Conservation (phyloP, 257 asterid genomes). For the Nemophila menziesii region DNA sequence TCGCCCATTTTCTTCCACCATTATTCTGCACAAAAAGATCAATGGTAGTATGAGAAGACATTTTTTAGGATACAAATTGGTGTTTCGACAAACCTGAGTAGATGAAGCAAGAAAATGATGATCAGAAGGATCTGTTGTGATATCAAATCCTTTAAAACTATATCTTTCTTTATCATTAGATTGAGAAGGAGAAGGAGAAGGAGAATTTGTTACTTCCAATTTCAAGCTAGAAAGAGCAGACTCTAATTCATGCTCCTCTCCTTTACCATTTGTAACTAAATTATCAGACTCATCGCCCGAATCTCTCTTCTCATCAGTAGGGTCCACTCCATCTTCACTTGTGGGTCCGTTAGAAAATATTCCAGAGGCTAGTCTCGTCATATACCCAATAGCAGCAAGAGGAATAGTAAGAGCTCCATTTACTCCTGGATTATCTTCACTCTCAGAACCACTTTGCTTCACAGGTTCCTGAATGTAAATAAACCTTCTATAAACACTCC, state of each 20-base stretch:
- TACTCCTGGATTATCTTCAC: conserved; percentile 53
- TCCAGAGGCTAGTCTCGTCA: conserved; percentile 85
- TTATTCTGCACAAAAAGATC: no score
- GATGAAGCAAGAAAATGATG: conserved; percentile 57
- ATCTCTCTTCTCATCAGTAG: conserved; percentile 27
- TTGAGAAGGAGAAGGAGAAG: no score
- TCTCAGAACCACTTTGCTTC: conserved; percentile 33
- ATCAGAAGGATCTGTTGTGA: conserved; percentile 66
- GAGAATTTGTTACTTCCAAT: conserved; percentile 24
- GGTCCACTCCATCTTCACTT: conserved; percentile 47
- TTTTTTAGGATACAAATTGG: no score
- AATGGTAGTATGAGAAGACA: no score
- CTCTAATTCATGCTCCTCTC: conserved; percentile 29
- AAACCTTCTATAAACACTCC: no score
- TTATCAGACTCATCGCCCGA: conserved; percentile 32
- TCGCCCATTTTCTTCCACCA: conserved; percentile 90
- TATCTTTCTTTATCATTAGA: conserved; percentile 25
- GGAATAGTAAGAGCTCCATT: conserved; percentile 77
- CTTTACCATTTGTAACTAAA: conserved; percentile 23
- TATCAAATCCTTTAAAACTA: conserved; percentile 74
- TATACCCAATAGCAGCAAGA: conserved; percentile 82
- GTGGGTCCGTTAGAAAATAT: conserved; percentile 71
- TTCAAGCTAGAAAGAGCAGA: conserved; percentile 32
- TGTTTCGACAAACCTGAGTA: conserved; percentile 66
- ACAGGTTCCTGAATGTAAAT: conserved; percentile 39